Base-by-base conservation (phyloP, 2,329 filamentous ascomycete genomes). In the Rutstroemia sp. region DNA sequence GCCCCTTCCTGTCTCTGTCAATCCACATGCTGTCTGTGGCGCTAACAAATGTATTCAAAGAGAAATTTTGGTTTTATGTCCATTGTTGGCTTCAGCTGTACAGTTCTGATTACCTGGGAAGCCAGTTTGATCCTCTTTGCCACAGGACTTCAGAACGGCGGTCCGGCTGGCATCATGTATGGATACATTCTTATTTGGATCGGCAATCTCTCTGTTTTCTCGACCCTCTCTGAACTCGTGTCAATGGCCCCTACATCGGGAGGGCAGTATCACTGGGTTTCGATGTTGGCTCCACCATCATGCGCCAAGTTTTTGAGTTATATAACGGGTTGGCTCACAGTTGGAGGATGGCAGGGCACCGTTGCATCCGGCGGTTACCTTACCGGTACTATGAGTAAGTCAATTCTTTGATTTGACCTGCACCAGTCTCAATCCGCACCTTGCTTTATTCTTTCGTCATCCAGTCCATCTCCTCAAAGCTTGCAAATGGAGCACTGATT, bases 271-370 rank as follows among this genome's bases (percentile, higher is more conserved):
- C n/a, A n/a, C n/a, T n/a, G n/a, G n/a, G n/a, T n/a, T n/a, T n/a
- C n/a, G n/a, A n/a, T n/a, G n/a, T n/a, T n/a, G 59, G 27, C 49
- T 6, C 49, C 49, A 41, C 18, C 18, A 18, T 51, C 49, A 7
- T 38, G 18, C 19, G 5, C 16, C 5, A 51, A 51, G 10, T 51
- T 41, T 12, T n/a, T 51, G n/a, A 23, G 30, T 19, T 51, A 51
- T n/a, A 51, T 51, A 39, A 77, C 74, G 46, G 78, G 75, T 52
- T 79, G 77, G 78, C 65, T 79, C 38, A 75, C 74, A 0, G 71
- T 78, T 14, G 23, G n/a, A 23, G 47, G 47, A 16, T 49, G 25
- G 25, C 19, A 27, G 9, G 47, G 25, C 4, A 12, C 27, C 9
- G 25, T 49, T 34, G 25, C 47, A 25, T 23, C 49, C 34, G 39